phyloP scores from a whole-genome alignment of 768 basidiomycete species.

The Cyclocybe aegerita region DNA sequence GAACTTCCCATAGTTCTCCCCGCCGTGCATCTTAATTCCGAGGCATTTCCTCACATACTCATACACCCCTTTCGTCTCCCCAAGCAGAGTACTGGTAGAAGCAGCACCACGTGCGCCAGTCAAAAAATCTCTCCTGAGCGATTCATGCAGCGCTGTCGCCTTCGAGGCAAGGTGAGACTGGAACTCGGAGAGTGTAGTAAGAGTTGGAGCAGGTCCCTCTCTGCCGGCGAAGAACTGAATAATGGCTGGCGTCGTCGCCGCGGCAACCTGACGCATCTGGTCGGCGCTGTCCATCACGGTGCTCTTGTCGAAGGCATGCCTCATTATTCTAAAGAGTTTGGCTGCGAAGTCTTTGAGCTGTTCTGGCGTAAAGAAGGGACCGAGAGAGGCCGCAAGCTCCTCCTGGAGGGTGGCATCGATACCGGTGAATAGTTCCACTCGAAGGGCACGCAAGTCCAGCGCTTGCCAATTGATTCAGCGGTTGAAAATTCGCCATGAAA shows the following conservation, averaged over 20 bases:
- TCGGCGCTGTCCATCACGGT: slow-evolving; percentile 68
- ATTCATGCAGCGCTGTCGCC: slow-evolving; percentile 42
- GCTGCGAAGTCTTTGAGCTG: slow-evolving; percentile 29
- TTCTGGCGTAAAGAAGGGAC: slow-evolving; percentile 27
- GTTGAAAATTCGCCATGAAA: not conserved
- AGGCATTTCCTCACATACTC: slow-evolving; percentile 66
- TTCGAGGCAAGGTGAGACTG: slow-evolving; percentile 49
- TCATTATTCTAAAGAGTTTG: slow-evolving; percentile 41
- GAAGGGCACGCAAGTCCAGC: slow-evolving; percentile 75
- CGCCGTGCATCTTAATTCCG: slow-evolving; percentile 72
- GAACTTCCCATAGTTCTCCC: slow-evolving; percentile 58
- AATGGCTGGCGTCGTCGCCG: slow-evolving; percentile 52
- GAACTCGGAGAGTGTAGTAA: slow-evolving; percentile 45
- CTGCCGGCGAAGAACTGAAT: slow-evolving; percentile 41
- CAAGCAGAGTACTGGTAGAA: slow-evolving; percentile 65
- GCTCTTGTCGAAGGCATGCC: slow-evolving; percentile 60
- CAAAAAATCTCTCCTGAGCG: slow-evolving; percentile 54
- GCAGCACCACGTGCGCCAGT: slow-evolving; percentile 55
- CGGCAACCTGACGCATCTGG: slow-evolving; percentile 63
- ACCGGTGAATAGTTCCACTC: slow-evolving; percentile 53
- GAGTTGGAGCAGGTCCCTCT: slow-evolving; percentile 31
- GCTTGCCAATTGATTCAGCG: slow-evolving; percentile 35
- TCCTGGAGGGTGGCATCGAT: slow-evolving; percentile 47
- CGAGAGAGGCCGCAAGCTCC: slow-evolving; percentile 47
- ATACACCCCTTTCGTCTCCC: slow-evolving; percentile 64